Conservation (phyloP, 202 grass and related monocot genomes). For the Setaria viridis region DNA sequence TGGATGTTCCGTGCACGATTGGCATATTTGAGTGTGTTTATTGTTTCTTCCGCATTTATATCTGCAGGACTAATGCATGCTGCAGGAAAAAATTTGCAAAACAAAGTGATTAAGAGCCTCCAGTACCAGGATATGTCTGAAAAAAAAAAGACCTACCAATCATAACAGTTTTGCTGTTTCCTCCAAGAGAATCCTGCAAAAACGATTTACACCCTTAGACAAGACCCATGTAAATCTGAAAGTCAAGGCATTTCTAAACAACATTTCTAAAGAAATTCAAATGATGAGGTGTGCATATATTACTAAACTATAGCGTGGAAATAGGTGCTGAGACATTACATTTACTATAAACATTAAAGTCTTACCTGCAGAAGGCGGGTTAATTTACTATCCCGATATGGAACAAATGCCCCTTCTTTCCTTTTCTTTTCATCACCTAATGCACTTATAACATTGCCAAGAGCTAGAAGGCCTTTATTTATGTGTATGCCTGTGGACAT, state of each 20-base stretch:
- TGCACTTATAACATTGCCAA: conserved; percentile 98
- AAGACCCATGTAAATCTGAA: neutral
- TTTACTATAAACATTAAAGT: conserved; percentile 23
- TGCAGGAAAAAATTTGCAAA: conserved; percentile 46
- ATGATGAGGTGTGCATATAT: neutral
- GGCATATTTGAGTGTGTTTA: conserved; percentile 98
- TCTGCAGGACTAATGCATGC: conserved; percentile 99
- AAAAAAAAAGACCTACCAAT: conserved; percentile 62
- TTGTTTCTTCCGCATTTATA: conserved; percentile 96
- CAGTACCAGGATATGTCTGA: neutral
- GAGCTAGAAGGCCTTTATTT: conserved; percentile 89
- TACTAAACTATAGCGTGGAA: conserved; percentile 3
- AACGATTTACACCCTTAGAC: conserved; percentile 24
- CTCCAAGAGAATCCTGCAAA: conserved; percentile 93
- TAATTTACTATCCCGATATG: conserved; percentile 91
- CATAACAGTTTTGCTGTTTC: conserved; percentile 98
- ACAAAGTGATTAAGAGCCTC: conserved; percentile 25
- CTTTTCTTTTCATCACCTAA: conserved; percentile 96
- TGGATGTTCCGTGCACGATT: conserved; percentile 96
- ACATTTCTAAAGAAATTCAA: conserved; percentile 20
- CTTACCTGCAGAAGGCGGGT: conserved; percentile 88
- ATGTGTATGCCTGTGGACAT: conserved; percentile 85
- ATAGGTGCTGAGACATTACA: neutral
- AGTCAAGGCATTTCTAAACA: neutral
- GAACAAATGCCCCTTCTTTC: conserved; percentile 93